These are phyloP conservation scores for Periconia digitata DNA, from an alignment of 2,329 filamentous ascomycete genomes.

Conservation along the genomic window DNA sequence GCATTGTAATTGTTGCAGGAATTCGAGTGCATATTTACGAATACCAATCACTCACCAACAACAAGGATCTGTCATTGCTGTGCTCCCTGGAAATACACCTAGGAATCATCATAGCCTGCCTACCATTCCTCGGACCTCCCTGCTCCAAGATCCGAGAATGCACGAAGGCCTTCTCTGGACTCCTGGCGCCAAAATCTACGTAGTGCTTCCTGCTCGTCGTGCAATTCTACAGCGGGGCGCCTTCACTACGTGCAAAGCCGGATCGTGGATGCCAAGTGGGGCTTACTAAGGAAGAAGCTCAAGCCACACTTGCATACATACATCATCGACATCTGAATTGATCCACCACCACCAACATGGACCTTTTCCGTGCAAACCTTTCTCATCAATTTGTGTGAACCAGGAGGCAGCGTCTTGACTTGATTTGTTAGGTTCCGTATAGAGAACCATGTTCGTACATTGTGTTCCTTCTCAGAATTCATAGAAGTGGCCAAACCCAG, in stretches of 20 bases:
- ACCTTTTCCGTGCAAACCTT: too few relatives aligned
- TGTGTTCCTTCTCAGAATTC: neutral
- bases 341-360: neutral
- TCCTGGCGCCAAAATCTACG: too few relatives aligned
- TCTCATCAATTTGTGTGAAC: too few relatives aligned
- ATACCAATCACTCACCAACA: neutral
- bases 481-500: neutral
- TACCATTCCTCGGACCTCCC: neutral
- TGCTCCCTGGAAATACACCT: constrained; percentile 1
- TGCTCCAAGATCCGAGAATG: neutral
- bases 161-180: too few relatives aligned
- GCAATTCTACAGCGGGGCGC: too few relatives aligned
- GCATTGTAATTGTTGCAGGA: too few relatives aligned
- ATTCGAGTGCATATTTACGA: neutral
- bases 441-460: neutral
- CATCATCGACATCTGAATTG: too few relatives aligned
- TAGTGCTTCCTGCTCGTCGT: too few relatives aligned
- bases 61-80: neutral
- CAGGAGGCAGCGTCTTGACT: too few relatives aligned
- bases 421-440: neutral
- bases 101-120: neutral
- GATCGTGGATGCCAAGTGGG: too few relatives aligned
- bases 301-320: neutral
- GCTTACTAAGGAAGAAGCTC: neutral
- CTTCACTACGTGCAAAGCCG: too few relatives aligned